phyloP scores from a whole-genome alignment of 768 basidiomycete species.

The Boletus eberwhitei region DNA sequence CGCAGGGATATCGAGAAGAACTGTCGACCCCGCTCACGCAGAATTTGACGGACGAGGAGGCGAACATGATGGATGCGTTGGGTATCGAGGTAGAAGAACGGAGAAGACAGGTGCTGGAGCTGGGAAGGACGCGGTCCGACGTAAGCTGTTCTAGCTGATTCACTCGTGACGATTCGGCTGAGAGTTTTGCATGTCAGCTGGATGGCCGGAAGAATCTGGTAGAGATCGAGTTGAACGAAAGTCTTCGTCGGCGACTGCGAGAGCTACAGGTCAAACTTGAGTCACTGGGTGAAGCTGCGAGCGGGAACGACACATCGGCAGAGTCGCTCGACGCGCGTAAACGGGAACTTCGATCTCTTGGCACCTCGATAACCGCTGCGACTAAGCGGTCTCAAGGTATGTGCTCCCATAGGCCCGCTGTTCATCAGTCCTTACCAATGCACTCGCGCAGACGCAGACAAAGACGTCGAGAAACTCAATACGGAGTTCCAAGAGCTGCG shows the following conservation, averaged over 20 bases:
- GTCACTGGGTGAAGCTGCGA: slow-evolving; percentile 58
- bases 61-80: slow-evolving; percentile 57
- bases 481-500: slow-evolving; percentile 66
- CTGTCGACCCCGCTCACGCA: slow-evolving; percentile 70
- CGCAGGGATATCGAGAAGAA: slow-evolving; percentile 65
- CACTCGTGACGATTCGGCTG: not conserved
- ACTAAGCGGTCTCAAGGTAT: slow-evolving; percentile 61
- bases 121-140: slow-evolving; percentile 66
- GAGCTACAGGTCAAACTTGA: slow-evolving; percentile 79
- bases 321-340: slow-evolving; percentile 67
- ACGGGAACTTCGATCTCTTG: slow-evolving; percentile 67
- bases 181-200: slow-evolving; percentile 30
- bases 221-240: slow-evolving; percentile 93
- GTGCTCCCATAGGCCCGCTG: not conserved
- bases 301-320: slow-evolving; percentile 52
- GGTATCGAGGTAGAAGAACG: slow-evolving; percentile 74
- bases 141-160: slow-evolving; percentile 39
- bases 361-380: slow-evolving; percentile 61
- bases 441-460: slow-evolving; percentile 56
- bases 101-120: slow-evolving; percentile 65
- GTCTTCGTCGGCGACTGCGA: slow-evolving; percentile 72
- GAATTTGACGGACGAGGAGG: slow-evolving; percentile 72
- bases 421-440: not conserved
- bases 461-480: slow-evolving; percentile 60
- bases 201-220: slow-evolving; percentile 74